Percentiles rank a stretch among this genome's conserved stretches.
Evolutionary conservation across 2,329 filamentous ascomycete species (phyloP).

Genomic region (Fusarium albidum): DNA sequence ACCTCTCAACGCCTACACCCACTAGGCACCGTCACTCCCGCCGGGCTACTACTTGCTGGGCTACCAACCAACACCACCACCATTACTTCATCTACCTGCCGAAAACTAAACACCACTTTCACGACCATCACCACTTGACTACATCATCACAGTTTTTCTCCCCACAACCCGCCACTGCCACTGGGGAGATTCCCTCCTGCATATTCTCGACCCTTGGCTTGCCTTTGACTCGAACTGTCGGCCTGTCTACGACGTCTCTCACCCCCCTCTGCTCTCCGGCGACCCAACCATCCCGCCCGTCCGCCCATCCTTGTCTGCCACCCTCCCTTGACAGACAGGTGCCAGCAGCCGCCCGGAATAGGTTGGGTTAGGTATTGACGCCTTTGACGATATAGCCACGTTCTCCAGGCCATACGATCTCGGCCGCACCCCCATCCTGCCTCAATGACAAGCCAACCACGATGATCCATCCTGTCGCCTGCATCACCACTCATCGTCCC

Average conservation of each 20-base stretch:
- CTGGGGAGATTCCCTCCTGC: constrained; percentile 7
- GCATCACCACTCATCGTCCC: constrained; percentile 40
- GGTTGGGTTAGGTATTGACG: constrained; percentile 40
- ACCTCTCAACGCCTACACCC: constrained; percentile 26
- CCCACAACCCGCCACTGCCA: constrained; percentile 12
- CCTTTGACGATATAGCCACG: constrained; percentile 11
- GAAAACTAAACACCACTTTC: constrained; percentile 33
- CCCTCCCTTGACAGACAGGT: constrained; percentile 30
- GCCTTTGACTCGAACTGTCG: constrained; percentile 12
- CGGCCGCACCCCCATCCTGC: constrained; percentile 33
- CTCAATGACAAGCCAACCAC: constrained; percentile 47
- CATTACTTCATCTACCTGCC: constrained; percentile 20
- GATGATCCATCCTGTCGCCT: constrained; percentile 44
- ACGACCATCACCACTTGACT: constrained; percentile 24
- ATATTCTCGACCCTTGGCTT: constrained; percentile 6
- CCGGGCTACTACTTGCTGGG: constrained; percentile 23
- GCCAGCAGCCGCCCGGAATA: constrained; percentile 39
- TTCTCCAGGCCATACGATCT: constrained; percentile 29
- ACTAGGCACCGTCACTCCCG: constrained; percentile 29
- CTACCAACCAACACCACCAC: constrained; percentile 25
- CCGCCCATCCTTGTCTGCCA: constrained; percentile 36
- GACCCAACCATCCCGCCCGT: constrained; percentile 38
- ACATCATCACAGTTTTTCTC: constrained; percentile 17
- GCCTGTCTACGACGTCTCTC: constrained; percentile 14
- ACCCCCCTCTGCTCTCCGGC: constrained; percentile 13